Evolutionary conservation across 768 basidiomycete species (phyloP), one percentile per base, ranked within the genome.

Genomic region (Agaricus subrufescens): DNA sequence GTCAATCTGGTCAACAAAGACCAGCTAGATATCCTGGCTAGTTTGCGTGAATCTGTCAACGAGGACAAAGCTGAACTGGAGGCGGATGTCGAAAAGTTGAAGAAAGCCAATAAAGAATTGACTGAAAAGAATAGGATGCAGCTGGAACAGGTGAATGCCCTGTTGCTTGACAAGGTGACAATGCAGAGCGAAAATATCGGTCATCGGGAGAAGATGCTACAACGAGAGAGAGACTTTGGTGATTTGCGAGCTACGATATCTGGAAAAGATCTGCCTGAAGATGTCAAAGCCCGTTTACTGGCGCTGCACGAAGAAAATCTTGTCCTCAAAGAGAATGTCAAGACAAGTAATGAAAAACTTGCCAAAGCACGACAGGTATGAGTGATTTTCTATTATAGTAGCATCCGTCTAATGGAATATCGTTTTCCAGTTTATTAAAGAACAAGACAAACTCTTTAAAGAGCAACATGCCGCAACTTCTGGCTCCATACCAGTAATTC

Each of bases 1-100:
- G 94, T 98, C 65, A 89, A 83, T 45, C 79, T 98, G 44, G 88
- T 98, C 45, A 90, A 94, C 75, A 93, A 91, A 67, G 94, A 97
- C 66, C 93, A 98, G 67, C 75, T 94, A 23, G 94, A 95, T 51
- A 93, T 95, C 56, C 84, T 98, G 31, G 80, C 86, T 2, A 85
- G 85, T 5, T 73, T 97, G 27, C 86, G 95, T 42, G 91, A 93
- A 57, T 93, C 90, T 1, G 90, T 96, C 43, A 88, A 87, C 65
- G 87, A 90, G 66, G 95, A 98, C 69, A 94, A 94, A 69, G 77
- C 78, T 11, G 81, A 74, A 12, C 77, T 95, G 9, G 89, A 90
- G 65, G 74, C 72, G 1, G 89, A 95, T 53, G 69, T 89, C 37
- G 78, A 78, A 27, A 76, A 76, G 37, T 69, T 93, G 42, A 81